Conservation (phyloP, 345 rosid genomes). For the Gossypium anomalum region DNA sequence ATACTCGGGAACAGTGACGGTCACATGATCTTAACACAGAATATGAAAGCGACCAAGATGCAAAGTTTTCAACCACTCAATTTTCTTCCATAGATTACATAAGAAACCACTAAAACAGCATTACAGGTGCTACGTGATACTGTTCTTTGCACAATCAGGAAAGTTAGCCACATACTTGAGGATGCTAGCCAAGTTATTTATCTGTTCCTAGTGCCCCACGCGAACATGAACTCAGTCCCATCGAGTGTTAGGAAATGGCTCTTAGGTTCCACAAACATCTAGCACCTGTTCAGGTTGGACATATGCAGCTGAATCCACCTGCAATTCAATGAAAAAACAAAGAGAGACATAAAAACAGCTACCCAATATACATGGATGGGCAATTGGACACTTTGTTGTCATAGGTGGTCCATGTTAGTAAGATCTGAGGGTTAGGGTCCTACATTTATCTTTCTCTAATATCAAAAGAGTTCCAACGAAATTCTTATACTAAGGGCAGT, state of each 20-base stretch:
- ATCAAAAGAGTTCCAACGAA: too few relatives aligned
- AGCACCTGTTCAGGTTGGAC: neutral
- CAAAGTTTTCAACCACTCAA: neutral
- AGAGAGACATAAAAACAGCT: neutral
- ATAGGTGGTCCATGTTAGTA: neutral
- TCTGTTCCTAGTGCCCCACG: conserved; percentile 49
- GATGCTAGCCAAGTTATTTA: neutral
- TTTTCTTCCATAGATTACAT: neutral
- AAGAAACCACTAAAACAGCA: neutral
- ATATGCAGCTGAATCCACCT: neutral
- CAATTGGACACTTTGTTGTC: neutral
- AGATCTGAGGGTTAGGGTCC: neutral
- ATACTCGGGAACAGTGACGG: neutral
- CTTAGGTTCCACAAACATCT: neutral
- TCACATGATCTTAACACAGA: neutral
- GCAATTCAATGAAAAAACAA: neutral
- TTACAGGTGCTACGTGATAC: neutral
- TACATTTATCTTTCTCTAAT: neutral
- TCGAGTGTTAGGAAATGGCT: conserved; percentile 30
- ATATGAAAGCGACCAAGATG: neutral
- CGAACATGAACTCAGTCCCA: conserved; percentile 81
- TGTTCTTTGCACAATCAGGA: neutral
- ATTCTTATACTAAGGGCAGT: too few relatives aligned
- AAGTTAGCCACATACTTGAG: neutral
- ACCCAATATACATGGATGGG: neutral